Evolutionary conservation across 2,329 filamentous ascomycete species (phyloP).

Genomic region (Alternaria arborescens): DNA sequence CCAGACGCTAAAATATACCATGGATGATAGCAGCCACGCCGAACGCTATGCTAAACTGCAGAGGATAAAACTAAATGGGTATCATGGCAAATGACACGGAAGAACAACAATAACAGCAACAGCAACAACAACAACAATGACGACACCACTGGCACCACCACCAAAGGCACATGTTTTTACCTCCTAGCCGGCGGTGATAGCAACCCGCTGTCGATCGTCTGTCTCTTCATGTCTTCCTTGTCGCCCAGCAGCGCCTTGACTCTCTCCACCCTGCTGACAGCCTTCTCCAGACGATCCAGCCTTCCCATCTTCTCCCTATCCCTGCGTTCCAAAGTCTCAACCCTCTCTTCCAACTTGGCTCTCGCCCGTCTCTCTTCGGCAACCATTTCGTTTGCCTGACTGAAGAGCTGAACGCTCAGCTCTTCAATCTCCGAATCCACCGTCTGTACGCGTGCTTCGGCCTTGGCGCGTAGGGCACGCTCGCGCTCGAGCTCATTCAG

Average conservation of each 20-base stretch:
- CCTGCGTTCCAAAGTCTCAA: slow-evolving; percentile 72
- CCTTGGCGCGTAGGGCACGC: slow-evolving; percentile 70
- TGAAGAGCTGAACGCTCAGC: slow-evolving; percentile 76
- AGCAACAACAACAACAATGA: background rate
- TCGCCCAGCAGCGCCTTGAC: slow-evolving; percentile 67
- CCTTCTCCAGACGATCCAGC: slow-evolving; percentile 75
- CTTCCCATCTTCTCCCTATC: slow-evolving; percentile 74
- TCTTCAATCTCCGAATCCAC: slow-evolving; percentile 81
- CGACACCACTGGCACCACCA: background rate
- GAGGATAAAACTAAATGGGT: slow-evolving; percentile 11
- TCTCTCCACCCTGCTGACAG: slow-evolving; percentile 74
- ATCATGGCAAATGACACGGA: slow-evolving; percentile 8
- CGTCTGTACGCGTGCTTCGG: slow-evolving; percentile 72
- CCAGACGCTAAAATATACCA: background rate
- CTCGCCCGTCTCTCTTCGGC: slow-evolving; percentile 76
- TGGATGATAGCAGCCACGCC: background rate
- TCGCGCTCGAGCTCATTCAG: slow-evolving; percentile 71
- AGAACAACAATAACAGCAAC: background rate
- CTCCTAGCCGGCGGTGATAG: slow-evolving; percentile 7
- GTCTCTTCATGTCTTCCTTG: slow-evolving; percentile 2
- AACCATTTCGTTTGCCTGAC: slow-evolving; percentile 89
- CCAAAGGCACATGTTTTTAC: background rate
- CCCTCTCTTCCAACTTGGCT: slow-evolving; percentile 74
- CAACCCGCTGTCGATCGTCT: background rate
- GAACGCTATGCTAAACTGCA: slow-evolving; percentile 12